Evolutionary conservation across 2,329 filamentous ascomycete species (phyloP).

Genomic region (Elsinoe batatas): DNA sequence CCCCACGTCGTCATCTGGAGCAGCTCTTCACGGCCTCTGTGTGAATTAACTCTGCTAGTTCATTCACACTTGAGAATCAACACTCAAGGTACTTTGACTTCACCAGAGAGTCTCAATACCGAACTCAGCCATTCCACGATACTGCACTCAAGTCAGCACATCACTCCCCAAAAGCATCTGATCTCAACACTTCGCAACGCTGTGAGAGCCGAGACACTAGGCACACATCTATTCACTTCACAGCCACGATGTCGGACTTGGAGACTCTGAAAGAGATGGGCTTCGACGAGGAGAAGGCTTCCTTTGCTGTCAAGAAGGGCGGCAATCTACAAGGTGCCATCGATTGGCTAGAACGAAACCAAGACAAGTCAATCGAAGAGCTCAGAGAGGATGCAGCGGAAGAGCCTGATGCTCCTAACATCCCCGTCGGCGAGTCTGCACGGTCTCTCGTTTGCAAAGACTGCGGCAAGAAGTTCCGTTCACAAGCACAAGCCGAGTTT

Average conservation of each 20-base stretch:
- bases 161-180: neutral
- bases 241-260: conserved; percentile 42
- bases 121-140: no score
- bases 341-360: conserved; percentile 88
- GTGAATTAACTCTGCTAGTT: neutral
- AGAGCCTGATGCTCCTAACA: conserved; percentile 45
- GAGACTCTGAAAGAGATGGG: conserved; percentile 56
- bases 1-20: neutral
- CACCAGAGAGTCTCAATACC: no score
- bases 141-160: no score
- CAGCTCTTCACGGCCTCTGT: no score
- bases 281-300: conserved; percentile 73
- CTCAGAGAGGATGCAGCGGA: conserved; percentile 46
- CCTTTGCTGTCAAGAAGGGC: conserved; percentile 73
- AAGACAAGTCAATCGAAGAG: conserved; percentile 77
- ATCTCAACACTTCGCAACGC: neutral
- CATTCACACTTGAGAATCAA: neutral
- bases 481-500: conserved; percentile 71
- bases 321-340: conserved; percentile 78
- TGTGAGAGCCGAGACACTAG: neutral
- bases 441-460: conserved; percentile 87
- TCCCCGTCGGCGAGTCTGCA: conserved; percentile 61
- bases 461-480: conserved; percentile 84
- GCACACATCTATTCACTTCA: neutral
- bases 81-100: no score